Conservation (phyloP, 108 stramenopile species). For the Nitzschia sp. region DNA sequence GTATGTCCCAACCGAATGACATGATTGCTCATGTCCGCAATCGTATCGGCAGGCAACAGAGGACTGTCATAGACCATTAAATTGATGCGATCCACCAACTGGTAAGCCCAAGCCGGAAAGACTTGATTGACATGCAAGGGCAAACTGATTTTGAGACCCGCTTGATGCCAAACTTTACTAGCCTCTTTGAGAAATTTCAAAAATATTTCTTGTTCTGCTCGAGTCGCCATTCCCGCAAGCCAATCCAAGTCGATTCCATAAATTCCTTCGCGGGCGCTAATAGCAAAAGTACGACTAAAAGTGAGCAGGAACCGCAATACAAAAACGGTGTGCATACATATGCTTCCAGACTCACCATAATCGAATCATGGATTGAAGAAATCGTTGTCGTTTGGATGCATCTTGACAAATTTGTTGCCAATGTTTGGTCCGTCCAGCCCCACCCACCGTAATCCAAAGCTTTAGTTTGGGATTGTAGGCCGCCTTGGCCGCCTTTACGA, state of each 20-base stretch:
- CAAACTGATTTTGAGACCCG: slow-evolving; percentile 6
- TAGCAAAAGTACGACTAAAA: neutral
- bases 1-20: neutral
- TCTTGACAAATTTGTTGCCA: neutral
- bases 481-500: slow-evolving; percentile 34
- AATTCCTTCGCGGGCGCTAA: slow-evolving; percentile 15
- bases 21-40: neutral
- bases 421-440: slow-evolving; percentile 23
- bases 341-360: slow-evolving; percentile 10
- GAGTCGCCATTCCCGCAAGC: slow-evolving; percentile 30
- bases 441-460: slow-evolving; percentile 38
- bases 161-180: neutral
- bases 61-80: slow-evolving; percentile 63
- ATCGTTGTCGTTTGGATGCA: slow-evolving; percentile 1
- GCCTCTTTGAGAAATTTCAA: slow-evolving; percentile 14
- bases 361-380: slow-evolving; percentile 11
- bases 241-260: slow-evolving; percentile 64
- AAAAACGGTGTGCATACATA: no score
- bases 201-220: slow-evolving; percentile 39
- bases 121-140: slow-evolving; percentile 6
- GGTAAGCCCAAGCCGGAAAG: slow-evolving; percentile 32
- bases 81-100: slow-evolving; percentile 52
- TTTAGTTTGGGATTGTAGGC: slow-evolving; percentile 32
- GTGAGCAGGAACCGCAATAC: no score
- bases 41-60: slow-evolving; percentile 11